Evolutionary conservation across 352 stramenopile genomes (phyloP).

Genomic region (Globisporangium cederbergense): DNA sequence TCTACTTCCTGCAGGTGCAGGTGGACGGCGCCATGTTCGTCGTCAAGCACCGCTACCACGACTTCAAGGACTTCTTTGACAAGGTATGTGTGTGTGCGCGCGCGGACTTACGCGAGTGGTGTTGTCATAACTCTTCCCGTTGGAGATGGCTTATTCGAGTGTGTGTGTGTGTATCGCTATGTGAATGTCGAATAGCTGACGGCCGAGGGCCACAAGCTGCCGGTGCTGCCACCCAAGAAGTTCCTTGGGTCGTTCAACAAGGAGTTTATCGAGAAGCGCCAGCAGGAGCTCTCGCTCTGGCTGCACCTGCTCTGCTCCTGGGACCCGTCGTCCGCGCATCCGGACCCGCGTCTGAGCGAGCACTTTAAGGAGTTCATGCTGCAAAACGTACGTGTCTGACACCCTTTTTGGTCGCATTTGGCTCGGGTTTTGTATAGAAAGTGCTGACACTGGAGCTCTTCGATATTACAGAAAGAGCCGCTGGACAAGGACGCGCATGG

Average conservation of each 20-base stretch:
- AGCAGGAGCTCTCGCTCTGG: conserved; percentile 86
- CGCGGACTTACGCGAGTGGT: neutral
- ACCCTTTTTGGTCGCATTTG: neutral
- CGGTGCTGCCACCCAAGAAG: conserved; percentile 84
- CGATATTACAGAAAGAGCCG: conserved; percentile 55
- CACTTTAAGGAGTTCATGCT: conserved; percentile 81
- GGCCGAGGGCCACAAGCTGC: conserved; percentile 70
- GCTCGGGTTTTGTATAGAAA: too few relatives aligned
- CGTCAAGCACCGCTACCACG: conserved; percentile 82
- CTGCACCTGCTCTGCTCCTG: conserved; percentile 78
- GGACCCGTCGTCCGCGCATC: conserved; percentile 51
- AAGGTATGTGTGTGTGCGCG: conserved; percentile 35
- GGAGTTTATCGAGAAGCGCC: conserved; percentile 88
- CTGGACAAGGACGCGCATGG: conserved; percentile 52
- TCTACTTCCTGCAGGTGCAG: conserved; percentile 85
- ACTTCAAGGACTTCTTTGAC: conserved; percentile 88
- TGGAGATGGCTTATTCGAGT: neutral
- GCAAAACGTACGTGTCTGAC: conserved; percentile 43
- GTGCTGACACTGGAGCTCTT: conserved; percentile 10
- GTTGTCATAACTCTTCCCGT: neutral
- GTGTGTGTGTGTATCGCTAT: neutral
- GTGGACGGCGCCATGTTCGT: conserved; percentile 74
- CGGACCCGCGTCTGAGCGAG: conserved; percentile 71
- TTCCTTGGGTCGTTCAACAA: conserved; percentile 88
- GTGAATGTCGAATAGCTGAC: conserved; percentile 39